Conservation (phyloP, 805 yeast species). For the Kazachstania taianensis region DNA sequence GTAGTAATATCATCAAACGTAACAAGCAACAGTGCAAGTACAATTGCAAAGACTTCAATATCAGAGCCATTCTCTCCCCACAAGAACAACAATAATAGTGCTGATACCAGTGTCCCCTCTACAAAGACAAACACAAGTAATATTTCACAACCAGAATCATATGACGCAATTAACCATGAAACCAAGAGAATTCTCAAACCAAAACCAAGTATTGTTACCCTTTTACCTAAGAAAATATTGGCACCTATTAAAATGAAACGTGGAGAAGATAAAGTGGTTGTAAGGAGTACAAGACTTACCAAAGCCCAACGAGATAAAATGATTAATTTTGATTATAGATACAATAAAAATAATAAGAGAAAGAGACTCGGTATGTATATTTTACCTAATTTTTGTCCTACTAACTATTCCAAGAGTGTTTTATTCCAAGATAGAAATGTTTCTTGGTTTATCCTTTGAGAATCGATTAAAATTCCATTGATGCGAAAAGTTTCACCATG, state of each 20-base stretch:
- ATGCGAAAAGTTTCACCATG: no score
- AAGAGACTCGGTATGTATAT: conserved; percentile 5
- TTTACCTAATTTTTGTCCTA: background rate
- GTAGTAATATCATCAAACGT: background rate
- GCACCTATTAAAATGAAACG: no score
- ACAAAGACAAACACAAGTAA: background rate
- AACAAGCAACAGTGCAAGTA: background rate
- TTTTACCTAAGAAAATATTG: background rate
- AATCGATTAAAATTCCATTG: no score
- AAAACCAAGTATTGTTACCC: background rate
- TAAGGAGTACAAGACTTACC: conserved; percentile 6
- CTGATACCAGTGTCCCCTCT: background rate
- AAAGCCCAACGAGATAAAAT: conserved; percentile 7
- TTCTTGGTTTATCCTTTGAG: no score
- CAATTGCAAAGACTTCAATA: background rate
- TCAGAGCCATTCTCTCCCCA: background rate
- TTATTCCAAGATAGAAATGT: no score
- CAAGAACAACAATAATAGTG: background rate
- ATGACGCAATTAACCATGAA: no score
- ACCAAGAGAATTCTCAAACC: background rate
- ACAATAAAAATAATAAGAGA: conserved; percentile 1
- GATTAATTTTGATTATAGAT: conserved; percentile 10
- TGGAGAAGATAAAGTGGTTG: no score
- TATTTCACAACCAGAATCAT: background rate
- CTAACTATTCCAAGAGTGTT: no score